Evolutionary conservation across 441 rosid genomes (phyloP).

Genomic region (Syzygium syzygioides): DNA sequence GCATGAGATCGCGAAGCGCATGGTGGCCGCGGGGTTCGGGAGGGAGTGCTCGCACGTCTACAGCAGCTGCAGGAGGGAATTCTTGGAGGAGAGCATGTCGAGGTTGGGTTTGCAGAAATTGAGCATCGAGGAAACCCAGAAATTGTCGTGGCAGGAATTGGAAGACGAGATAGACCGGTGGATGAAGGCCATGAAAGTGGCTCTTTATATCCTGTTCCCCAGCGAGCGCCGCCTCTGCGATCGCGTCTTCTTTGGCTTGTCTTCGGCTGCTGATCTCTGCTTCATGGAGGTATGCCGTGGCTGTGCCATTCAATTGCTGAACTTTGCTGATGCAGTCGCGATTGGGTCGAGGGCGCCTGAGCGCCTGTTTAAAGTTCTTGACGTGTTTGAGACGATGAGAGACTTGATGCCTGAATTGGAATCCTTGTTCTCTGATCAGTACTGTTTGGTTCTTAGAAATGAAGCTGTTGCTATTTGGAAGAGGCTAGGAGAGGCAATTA

Average conservation of each 20-base stretch:
- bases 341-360: constrained; percentile 82
- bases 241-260: constrained; percentile 67
- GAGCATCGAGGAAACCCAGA: constrained; percentile 82
- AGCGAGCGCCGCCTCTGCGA: constrained; percentile 92
- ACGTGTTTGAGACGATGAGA: constrained; percentile 74
- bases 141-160: constrained; percentile 68
- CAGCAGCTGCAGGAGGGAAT: constrained; percentile 76
- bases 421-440: constrained; percentile 62
- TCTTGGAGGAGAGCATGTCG: constrained; percentile 81
- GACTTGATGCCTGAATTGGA: constrained; percentile 84
- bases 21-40: constrained; percentile 74
- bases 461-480: constrained; percentile 75
- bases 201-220: constrained; percentile 74
- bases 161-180: constrained; percentile 88
- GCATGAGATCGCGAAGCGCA: constrained; percentile 83
- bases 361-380: constrained; percentile 77
- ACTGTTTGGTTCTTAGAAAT: constrained; percentile 62
- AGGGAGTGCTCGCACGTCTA: constrained; percentile 79
- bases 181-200: constrained; percentile 76
- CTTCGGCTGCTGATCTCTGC: constrained; percentile 65
- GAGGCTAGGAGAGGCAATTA: constrained; percentile 67
- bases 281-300: constrained; percentile 96
- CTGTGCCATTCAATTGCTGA: constrained; percentile 59
- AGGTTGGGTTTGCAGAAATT: constrained; percentile 75
- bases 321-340: constrained; percentile 75